phyloP scores from a whole-genome alignment of 2,329 filamentous ascomycete genomes.

The Mycosphaerella arachidis region DNA sequence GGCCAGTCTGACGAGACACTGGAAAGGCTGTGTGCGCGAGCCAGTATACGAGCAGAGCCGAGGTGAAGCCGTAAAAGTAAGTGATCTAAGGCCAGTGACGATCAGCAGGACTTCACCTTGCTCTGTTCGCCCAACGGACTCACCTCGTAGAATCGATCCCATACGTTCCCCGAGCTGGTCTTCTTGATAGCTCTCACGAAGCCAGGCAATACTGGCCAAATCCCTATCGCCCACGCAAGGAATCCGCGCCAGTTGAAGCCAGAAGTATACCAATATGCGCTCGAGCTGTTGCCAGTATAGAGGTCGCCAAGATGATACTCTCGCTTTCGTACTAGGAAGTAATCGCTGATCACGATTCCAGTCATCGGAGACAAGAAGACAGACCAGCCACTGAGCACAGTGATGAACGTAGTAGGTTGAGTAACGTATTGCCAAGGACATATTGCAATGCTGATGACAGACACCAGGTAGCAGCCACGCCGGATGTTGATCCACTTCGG shows the following conservation, averaged over 20 bases:
- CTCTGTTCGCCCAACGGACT: too few relatives aligned
- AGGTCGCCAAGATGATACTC: constrained; percentile 19
- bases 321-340: constrained; percentile 32
- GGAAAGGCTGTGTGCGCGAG: constrained; percentile 10
- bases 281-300: constrained; percentile 13
- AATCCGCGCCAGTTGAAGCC: constrained; percentile 24
- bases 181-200: constrained; percentile 13
- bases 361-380: constrained; percentile 42
- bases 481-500: constrained; percentile 42
- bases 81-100: constrained; percentile 1
- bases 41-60: constrained; percentile 7
- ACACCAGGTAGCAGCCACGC: constrained; percentile 39
- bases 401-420: constrained; percentile 38
- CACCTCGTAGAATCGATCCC: constrained; percentile 13
- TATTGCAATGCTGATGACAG: constrained; percentile 33
- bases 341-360: constrained; percentile 39
- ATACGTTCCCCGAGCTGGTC: constrained; percentile 5
- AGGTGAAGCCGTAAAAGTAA: constrained; percentile 17
- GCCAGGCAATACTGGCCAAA: constrained; percentile 14
- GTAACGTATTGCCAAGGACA: constrained; percentile 42
- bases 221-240: constrained; percentile 16
- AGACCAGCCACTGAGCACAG: constrained; percentile 40
- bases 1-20: constrained; percentile 8
- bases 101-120: neutral
- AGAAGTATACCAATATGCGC: constrained; percentile 18